These are phyloP conservation scores for Candida xiaguanensis DNA, from an alignment of 805 yeast species.

Conservation along the genomic window DNA sequence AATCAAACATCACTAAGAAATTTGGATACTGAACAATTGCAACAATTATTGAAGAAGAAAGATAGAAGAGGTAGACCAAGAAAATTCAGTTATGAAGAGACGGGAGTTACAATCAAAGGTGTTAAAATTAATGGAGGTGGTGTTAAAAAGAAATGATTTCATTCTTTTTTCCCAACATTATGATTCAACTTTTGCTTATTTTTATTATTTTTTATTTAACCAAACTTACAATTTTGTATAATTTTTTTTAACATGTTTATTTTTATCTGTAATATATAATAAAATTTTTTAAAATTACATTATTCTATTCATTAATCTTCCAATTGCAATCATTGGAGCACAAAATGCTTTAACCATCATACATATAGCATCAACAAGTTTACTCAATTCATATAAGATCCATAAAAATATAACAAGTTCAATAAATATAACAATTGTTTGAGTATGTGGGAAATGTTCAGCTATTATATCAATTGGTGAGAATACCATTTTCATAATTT, in stretches of 20 bases:
- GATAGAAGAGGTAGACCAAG: slow-evolving; percentile 50
- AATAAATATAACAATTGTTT: slow-evolving; percentile 36
- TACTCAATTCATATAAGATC: slow-evolving; percentile 39
- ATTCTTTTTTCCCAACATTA: not conserved
- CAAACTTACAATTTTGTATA: not conserved
- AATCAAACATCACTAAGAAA: slow-evolving; percentile 27
- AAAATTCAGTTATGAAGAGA: slow-evolving; percentile 45
- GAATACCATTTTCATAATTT: slow-evolving; percentile 33
- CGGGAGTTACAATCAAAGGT: slow-evolving; percentile 43
- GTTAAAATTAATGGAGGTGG: slow-evolving; percentile 35
- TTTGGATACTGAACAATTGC: slow-evolving; percentile 29
- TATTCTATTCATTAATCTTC: slow-evolving; percentile 40
- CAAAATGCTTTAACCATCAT: slow-evolving; percentile 43
- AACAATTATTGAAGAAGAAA: slow-evolving; percentile 35
- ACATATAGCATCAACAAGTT: slow-evolving; percentile 40
- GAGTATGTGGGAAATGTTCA: slow-evolving; percentile 32
- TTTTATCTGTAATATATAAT: slow-evolving; percentile 8
- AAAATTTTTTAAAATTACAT: slow-evolving; percentile 17
- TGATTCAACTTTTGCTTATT: not conserved
- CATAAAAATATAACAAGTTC: slow-evolving; percentile 38
- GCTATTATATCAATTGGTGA: slow-evolving; percentile 39
- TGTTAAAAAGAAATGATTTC: slow-evolving; percentile 12
- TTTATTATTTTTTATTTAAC: not conserved
- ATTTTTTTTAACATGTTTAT: not conserved
- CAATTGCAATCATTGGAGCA: slow-evolving; percentile 46